These are phyloP conservation scores for Petunia secreta DNA, from an alignment of 257 asterid genomes.

Conservation along the genomic window DNA sequence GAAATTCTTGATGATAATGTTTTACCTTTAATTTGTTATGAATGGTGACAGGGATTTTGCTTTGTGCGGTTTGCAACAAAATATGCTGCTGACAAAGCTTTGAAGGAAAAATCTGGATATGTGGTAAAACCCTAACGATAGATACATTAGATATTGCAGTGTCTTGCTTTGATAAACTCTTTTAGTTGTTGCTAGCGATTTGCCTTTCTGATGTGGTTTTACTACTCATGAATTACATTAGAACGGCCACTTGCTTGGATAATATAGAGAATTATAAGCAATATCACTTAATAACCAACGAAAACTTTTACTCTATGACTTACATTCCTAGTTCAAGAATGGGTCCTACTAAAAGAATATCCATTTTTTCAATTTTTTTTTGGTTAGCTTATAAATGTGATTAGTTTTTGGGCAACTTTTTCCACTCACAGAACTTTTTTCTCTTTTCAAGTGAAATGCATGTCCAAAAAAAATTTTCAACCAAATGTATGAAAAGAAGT, in stretches of 20 bases:
- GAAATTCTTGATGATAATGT: slow-evolving; percentile 25
- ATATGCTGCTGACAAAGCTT: slow-evolving; percentile 86
- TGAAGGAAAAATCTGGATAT: slow-evolving; percentile 71
- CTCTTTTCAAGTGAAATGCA: too few species aligned
- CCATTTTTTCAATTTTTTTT: too few species aligned
- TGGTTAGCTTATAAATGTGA: too few species aligned
- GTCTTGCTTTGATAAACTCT: slow-evolving; percentile 18
- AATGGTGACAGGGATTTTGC: slow-evolving; percentile 74
- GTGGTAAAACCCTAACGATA: slow-evolving; percentile 51
- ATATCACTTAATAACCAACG: background rate
- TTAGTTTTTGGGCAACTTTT: too few species aligned
- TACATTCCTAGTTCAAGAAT: slow-evolving; percentile 11
- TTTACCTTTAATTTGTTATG: slow-evolving; percentile 21
- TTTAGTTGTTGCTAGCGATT: slow-evolving; percentile 9
- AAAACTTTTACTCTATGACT: background rate
- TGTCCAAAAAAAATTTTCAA: too few species aligned
- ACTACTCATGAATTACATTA: background rate
- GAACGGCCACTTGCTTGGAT: background rate
- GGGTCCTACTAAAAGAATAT: background rate
- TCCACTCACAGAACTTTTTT: too few species aligned
- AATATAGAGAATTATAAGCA: background rate
- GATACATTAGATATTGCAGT: background rate
- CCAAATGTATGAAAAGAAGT: too few species aligned
- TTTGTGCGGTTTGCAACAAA: slow-evolving; percentile 80
- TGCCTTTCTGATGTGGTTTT: slow-evolving; percentile 13